A percentile compares a stretch with the other conserved stretches of the same genome.
These are phyloP conservation scores for Podila minutissima DNA, from an alignment of 192 early-diverging fungal genomes.

Conservation along the genomic window DNA sequence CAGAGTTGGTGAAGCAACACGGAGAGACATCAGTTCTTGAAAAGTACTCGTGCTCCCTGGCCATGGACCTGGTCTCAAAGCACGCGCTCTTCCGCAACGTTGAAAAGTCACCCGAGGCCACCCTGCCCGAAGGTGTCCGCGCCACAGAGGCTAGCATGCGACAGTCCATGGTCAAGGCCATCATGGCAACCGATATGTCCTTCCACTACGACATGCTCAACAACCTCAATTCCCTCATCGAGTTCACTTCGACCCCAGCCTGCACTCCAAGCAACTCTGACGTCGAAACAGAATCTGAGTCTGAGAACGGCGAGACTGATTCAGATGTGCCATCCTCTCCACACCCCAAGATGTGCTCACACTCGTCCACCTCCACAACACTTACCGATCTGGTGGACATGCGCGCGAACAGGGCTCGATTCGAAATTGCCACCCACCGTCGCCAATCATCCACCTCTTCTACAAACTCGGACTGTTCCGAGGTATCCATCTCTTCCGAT, in stretches of 20 bases:
- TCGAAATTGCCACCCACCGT: constrained; percentile 19
- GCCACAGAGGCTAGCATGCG: constrained; percentile 59
- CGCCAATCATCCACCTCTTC: constrained; percentile 29
- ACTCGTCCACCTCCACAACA: not conserved
- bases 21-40: constrained; percentile 88
- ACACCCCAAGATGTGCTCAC: not conserved
- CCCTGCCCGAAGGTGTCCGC: constrained; percentile 57
- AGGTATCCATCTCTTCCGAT: constrained; percentile 14
- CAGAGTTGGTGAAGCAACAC: constrained; percentile 77
- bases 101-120: constrained; percentile 40
- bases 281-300: constrained; percentile 20
- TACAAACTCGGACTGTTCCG: constrained; percentile 37
- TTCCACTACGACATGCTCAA: constrained; percentile 82
- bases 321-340: not conserved
- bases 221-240: constrained; percentile 57
- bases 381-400: not conserved
- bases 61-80: constrained; percentile 78
- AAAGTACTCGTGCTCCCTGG: constrained; percentile 82
- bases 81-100: constrained; percentile 75
- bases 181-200: constrained; percentile 93
- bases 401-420: not conserved
- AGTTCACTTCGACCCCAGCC: constrained; percentile 37
- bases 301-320: not conserved
- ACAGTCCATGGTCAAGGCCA: constrained; percentile 70
- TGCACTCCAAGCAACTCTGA: constrained; percentile 28